Percentiles rank a stretch among this genome's conserved stretches.
These are phyloP conservation scores for Lasiosphaeria miniovina DNA, from an alignment of 495 filamentous ascomycete genomes.

Conservation along the genomic window DNA sequence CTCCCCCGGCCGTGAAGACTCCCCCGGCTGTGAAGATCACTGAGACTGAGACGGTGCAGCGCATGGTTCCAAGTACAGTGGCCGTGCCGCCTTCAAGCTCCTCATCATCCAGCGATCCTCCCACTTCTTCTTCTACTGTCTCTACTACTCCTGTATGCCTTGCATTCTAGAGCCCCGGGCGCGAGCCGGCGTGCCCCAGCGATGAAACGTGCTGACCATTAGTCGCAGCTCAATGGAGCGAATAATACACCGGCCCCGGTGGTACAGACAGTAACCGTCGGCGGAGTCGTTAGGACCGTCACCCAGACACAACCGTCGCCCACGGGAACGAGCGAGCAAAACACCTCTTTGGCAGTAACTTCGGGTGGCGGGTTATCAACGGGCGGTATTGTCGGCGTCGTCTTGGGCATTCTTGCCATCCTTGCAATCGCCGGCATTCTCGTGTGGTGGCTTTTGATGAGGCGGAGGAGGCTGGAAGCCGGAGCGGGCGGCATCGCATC, in stretches of 20 bases:
- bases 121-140: conserved; percentile 26
- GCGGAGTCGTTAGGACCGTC: conserved; percentile 41
- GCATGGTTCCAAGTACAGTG: conserved; percentile 31
- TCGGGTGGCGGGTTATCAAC: conserved; percentile 29
- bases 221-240: conserved; percentile 4
- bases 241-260: conserved; percentile 3
- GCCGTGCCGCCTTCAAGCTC: conserved; percentile 21
- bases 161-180: conserved; percentile 11
- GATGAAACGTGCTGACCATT: background rate
- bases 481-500: conserved; percentile 20
- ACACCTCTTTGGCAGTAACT: conserved; percentile 8
- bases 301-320: conserved; percentile 34
- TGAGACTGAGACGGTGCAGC: conserved; percentile 33
- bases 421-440: conserved; percentile 26
- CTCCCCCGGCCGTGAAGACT: too few species aligned
- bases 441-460: conserved; percentile 35
- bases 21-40: conserved; percentile 19
- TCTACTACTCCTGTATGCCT: conserved; percentile 30
- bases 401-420: conserved; percentile 38
- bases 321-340: conserved; percentile 15
- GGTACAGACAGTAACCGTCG: conserved; percentile 43
- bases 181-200: conserved; percentile 13
- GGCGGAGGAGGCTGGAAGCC: conserved; percentile 25
- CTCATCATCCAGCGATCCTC: conserved; percentile 12
- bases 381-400: conserved; percentile 42